Evolutionary conservation across 2,329 filamentous ascomycete genomes (phyloP).

Genomic region (Rutstroemia sp.): DNA sequence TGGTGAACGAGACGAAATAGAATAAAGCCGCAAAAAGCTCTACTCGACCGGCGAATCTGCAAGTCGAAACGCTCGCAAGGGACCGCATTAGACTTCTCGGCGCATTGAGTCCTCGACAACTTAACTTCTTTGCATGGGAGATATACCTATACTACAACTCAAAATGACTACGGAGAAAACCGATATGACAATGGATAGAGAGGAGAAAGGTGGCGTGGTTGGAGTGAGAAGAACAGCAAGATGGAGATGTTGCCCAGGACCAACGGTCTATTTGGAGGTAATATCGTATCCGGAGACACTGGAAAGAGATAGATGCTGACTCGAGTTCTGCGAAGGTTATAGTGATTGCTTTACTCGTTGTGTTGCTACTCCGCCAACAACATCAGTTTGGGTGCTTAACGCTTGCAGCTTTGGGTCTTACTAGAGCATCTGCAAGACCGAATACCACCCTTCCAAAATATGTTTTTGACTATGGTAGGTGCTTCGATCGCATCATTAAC

Average conservation of each 20-base stretch:
- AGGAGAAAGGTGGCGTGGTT: neutral
- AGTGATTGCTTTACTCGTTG: conserved; percentile 6
- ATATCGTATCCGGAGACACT: neutral
- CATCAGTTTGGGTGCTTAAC: conserved; percentile 1
- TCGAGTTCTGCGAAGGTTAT: neutral
- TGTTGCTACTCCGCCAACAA: conserved; percentile 1
- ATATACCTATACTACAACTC: no score
- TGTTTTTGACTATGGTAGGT: conserved; percentile 38
- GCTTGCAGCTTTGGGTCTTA: neutral
- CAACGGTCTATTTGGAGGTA: conserved; percentile 16
- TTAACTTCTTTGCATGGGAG: no score
- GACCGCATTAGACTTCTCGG: no score
- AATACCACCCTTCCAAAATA: conserved; percentile 33
- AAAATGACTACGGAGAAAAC: neutral
- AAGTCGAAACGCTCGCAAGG: no score
- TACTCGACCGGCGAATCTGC: no score
- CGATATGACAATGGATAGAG: neutral
- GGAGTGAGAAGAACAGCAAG: neutral
- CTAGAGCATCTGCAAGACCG: neutral
- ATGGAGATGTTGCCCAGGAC: conserved; percentile 1
- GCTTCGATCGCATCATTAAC: neutral
- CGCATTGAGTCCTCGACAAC: no score
- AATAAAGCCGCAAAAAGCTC: no score
- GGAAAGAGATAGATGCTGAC: conserved; percentile 12
- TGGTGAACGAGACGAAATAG: no score